phyloP scores from a whole-genome alignment of 106 monocot species.

The Ottelia alismoides region DNA sequence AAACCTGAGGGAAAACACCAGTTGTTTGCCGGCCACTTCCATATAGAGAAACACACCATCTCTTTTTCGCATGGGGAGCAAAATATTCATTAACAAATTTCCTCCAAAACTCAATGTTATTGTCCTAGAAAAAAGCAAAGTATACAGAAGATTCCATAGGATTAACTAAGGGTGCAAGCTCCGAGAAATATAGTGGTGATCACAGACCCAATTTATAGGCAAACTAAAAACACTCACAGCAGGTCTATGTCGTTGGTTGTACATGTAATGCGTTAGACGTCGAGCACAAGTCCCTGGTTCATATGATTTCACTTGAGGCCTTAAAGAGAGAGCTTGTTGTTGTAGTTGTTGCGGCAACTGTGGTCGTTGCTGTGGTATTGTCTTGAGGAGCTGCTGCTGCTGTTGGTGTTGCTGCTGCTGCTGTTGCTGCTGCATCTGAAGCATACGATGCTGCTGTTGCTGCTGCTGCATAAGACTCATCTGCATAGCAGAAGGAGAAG shows the following conservation, averaged over 20 bases:
- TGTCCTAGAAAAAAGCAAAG: constrained; percentile 45
- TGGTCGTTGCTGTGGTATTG: constrained; percentile 24
- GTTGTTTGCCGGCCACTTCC: constrained; percentile 29
- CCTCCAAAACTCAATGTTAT: constrained; percentile 46
- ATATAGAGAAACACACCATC: constrained; percentile 35
- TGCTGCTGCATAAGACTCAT: constrained; percentile 32
- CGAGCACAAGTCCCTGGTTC: constrained; percentile 87
- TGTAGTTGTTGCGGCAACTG: constrained; percentile 25
- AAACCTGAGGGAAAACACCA: constrained; percentile 31
- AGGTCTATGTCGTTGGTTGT: constrained; percentile 73
- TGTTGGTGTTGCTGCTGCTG: constrained; percentile 51
- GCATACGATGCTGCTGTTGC: too few species aligned
- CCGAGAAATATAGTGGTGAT: too few species aligned
- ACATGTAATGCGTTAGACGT: constrained; percentile 91
- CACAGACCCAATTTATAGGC: too few species aligned
- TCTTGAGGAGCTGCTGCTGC: constrained; percentile 33
- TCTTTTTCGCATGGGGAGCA: constrained; percentile 30
- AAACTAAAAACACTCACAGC: too few species aligned
- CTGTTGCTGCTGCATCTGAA: constrained; percentile 21
- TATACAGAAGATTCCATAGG: too few species aligned
- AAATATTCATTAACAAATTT: constrained; percentile 29
- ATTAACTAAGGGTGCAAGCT: too few species aligned
- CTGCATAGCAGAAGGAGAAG: constrained; percentile 3
- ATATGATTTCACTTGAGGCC: constrained; percentile 52
- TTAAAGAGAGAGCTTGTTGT: constrained; percentile 30